These are phyloP conservation scores for Rostrohypoxylon terebratum DNA, from an alignment of 495 filamentous ascomycete genomes.

Conservation along the genomic window DNA sequence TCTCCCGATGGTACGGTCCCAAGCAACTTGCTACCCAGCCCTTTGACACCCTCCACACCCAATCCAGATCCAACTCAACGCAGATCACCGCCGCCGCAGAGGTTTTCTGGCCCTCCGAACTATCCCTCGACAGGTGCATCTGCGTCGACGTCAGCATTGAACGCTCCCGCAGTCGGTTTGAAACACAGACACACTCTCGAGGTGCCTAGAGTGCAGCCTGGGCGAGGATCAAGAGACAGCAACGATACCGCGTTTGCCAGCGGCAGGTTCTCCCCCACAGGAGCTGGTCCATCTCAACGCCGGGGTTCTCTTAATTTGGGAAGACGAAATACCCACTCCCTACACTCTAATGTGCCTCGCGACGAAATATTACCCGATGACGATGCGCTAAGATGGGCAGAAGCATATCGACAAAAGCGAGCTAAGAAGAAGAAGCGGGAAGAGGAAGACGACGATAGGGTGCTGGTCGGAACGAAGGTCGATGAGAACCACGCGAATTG, in stretches of 20 bases:
- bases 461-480: conserved; percentile 97
- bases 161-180: conserved; percentile 61
- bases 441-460: conserved; percentile 92
- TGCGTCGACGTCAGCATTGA: conserved; percentile 55
- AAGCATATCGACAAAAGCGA: conserved; percentile 88
- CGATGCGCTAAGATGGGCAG: conserved; percentile 91
- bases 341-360: conserved; percentile 82
- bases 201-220: conserved; percentile 71
- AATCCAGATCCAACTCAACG: conserved; percentile 56
- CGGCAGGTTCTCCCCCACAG: conserved; percentile 87
- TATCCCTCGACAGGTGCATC: conserved; percentile 59
- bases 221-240: conserved; percentile 64
- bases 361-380: conserved; percentile 90
- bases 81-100: conserved; percentile 62
- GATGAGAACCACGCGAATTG: conserved; percentile 98
- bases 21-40: conserved; percentile 34
- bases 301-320: conserved; percentile 85
- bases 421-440: conserved; percentile 86
- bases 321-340: conserved; percentile 82
- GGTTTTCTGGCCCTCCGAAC: conserved; percentile 80
- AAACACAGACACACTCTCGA: conserved; percentile 92
- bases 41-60: conserved; percentile 57
- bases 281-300: conserved; percentile 59
- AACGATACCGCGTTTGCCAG: conserved; percentile 75
- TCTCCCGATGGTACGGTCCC: conserved; percentile 29